Evolutionary conservation across 2,329 filamentous ascomycete genomes (phyloP).

Genomic region (Colletotrichum plurivorum): DNA sequence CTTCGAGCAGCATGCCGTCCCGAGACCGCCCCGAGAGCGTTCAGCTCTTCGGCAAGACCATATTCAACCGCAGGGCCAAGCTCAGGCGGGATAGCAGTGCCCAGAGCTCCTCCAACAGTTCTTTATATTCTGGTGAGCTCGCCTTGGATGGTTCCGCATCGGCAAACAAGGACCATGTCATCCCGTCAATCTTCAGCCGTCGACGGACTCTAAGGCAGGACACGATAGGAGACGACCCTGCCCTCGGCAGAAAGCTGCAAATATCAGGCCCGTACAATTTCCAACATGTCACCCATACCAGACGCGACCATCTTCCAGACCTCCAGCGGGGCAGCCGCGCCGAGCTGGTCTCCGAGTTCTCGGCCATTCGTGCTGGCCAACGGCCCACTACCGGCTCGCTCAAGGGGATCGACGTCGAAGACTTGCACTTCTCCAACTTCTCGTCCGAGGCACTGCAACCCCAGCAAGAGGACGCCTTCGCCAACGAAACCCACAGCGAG

Average conservation of each 20-base stretch:
- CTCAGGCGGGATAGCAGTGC: constrained; percentile 66
- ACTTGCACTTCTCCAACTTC: constrained; percentile 63
- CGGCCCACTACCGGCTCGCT: constrained; percentile 52
- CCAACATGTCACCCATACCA: constrained; percentile 73
- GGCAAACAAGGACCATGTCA: constrained; percentile 59
- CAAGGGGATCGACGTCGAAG: constrained; percentile 55
- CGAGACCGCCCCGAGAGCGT: constrained; percentile 71
- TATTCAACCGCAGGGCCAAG: constrained; percentile 70
- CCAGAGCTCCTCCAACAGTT: constrained; percentile 62
- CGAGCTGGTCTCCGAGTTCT: constrained; percentile 61
- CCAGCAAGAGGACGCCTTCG: constrained; percentile 31
- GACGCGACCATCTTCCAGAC: constrained; percentile 62
- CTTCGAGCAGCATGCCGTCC: constrained; percentile 64
- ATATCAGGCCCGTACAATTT: constrained; percentile 78
- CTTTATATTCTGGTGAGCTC: constrained; percentile 62
- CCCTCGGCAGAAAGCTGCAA: constrained; percentile 58
- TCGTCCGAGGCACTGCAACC: constrained; percentile 58
- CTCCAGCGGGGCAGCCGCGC: constrained; percentile 56
- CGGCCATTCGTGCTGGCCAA: constrained; percentile 55
- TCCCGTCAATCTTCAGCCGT: constrained; percentile 66
- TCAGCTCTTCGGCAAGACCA: constrained; percentile 70
- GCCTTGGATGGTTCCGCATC: constrained; percentile 51
- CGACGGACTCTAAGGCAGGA: constrained; percentile 56
- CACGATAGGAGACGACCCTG: constrained; percentile 33
- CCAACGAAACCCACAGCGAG: constrained; percentile 17